Conservation (phyloP, 1,284 basidiomycete genomes). For the Erythrobasidium hasegawianum region DNA sequence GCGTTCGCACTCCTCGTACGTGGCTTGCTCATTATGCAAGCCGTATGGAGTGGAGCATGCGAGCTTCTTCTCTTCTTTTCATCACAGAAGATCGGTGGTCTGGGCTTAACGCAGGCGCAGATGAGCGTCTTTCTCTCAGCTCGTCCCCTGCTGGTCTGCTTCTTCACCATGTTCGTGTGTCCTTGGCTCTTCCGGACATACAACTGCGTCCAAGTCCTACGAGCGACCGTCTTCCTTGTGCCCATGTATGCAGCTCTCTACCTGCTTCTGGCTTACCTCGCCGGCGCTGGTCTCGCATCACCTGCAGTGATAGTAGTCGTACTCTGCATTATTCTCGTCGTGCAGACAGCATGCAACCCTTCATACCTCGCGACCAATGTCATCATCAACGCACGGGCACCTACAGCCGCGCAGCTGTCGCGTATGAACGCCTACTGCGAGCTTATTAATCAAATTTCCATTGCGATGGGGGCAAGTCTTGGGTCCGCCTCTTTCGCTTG, state of each 20-base stretch:
- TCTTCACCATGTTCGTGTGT: neutral
- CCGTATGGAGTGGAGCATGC: neutral
- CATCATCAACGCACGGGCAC: neutral
- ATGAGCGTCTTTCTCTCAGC: constrained; percentile 8
- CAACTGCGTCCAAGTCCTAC: neutral
- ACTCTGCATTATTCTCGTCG: neutral
- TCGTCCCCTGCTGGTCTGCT: constrained; percentile 2
- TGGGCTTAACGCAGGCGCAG: constrained; percentile 3
- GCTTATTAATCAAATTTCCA: neutral
- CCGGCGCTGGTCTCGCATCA: neutral
- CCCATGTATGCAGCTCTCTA: neutral
- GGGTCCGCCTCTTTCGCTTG: constrained; percentile 1
- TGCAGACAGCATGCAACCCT: constrained; percentile 3
- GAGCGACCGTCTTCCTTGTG: neutral
- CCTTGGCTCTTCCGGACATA: neutral
- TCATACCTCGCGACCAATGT: constrained; percentile 1
- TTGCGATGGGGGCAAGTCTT: neutral
- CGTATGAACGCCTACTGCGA: neutral
- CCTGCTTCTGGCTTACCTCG: neutral
- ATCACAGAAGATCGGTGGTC: constrained; percentile 11
- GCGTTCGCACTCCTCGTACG: neutral
- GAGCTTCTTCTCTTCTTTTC: constrained; percentile 20
- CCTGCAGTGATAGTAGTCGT: neutral
- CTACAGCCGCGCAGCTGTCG: neutral
- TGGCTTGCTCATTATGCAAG: constrained; percentile 2